A percentile compares a stretch with the other conserved stretches of the same genome.
phyloP scores from a whole-genome alignment of 1,139 yeast genomes.

The Blastobotrys proliferans region DNA sequence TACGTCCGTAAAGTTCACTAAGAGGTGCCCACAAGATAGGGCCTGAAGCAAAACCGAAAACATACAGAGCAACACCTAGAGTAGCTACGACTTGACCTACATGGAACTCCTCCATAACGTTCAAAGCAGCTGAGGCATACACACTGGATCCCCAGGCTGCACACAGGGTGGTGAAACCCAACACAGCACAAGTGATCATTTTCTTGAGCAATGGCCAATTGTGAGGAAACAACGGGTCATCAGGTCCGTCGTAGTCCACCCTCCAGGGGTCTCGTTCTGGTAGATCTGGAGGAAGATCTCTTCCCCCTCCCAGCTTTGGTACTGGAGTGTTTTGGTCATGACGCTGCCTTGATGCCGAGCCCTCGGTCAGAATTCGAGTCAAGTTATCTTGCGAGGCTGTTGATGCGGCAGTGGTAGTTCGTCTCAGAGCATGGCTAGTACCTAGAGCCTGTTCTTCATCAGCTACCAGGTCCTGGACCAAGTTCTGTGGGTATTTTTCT shows the following conservation, averaged over 20 bases:
- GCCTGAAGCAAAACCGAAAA: constrained; percentile 75
- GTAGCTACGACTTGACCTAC: constrained; percentile 80
- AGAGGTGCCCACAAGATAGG: constrained; percentile 71
- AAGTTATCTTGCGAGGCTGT: constrained; percentile 8
- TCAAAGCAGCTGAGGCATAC: constrained; percentile 38
- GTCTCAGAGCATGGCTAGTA: constrained; percentile 6
- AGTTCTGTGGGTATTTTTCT: constrained; percentile 9
- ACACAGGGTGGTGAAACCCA: constrained; percentile 38
- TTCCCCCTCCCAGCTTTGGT: constrained; percentile 42
- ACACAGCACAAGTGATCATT: constrained; percentile 29
- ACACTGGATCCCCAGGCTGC: constrained; percentile 44
- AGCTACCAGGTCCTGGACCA: constrained; percentile 4
- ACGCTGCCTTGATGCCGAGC: constrained; percentile 33
- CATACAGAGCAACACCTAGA: constrained; percentile 79
- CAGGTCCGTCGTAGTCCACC: constrained; percentile 50
- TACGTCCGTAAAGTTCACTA: constrained; percentile 68
- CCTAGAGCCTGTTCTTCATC: constrained; percentile 7
- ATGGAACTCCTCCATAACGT: constrained; percentile 45
- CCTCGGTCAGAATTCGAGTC: constrained; percentile 12
- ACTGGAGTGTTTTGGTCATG: constrained; percentile 12
- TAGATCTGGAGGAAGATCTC: constrained; percentile 45
- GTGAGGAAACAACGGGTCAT: constrained; percentile 48
- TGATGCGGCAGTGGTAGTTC: constrained; percentile 3
- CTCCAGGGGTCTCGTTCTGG: constrained; percentile 45
- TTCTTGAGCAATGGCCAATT: constrained; percentile 43